These are phyloP conservation scores for Coelastrella sp. DNA, from an alignment of 139 green algal genomes.

Conservation along the genomic window DNA sequence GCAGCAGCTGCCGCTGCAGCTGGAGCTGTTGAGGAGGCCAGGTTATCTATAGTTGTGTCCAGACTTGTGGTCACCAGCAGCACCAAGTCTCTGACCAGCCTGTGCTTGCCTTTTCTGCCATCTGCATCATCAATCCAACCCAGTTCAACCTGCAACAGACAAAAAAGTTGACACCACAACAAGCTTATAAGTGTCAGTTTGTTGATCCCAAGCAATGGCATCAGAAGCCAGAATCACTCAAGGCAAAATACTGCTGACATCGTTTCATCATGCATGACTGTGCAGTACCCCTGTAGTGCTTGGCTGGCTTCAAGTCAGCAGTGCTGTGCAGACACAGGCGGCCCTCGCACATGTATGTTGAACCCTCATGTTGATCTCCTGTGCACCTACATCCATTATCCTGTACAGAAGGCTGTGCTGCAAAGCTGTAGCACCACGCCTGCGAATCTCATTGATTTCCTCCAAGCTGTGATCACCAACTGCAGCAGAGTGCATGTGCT, in stretches of 20 bases:
- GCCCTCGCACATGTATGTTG: no score
- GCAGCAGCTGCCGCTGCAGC: neutral
- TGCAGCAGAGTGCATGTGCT: neutral
- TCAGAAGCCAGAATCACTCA: neutral
- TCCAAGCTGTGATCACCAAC: neutral
- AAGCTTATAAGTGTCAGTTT: no score
- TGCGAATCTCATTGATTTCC: neutral
- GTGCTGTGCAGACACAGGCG: no score
- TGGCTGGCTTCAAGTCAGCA: no score
- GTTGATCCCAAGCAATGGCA: neutral
- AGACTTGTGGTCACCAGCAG: neutral
- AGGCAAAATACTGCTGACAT: no score
- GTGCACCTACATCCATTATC: slow-evolving; percentile 3
- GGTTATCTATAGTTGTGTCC: neutral
- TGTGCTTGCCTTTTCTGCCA: slow-evolving; percentile 7
- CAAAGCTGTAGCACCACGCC: neutral
- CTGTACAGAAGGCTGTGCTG: slow-evolving; percentile 13
- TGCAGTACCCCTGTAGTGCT: no score
- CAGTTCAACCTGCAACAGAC: neutral
- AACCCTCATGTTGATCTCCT: neutral
- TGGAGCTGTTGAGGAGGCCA: neutral
- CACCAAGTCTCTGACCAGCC: slow-evolving; percentile 7
- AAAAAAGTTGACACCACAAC: neutral
- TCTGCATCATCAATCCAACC: neutral
- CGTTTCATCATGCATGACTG: no score